Percentiles rank a stretch among this genome's conserved stretches.
phyloP scores from a whole-genome alignment of 225 moss, liverwort and hornwort genomes.

The Antitrichia curtipendula region DNA sequence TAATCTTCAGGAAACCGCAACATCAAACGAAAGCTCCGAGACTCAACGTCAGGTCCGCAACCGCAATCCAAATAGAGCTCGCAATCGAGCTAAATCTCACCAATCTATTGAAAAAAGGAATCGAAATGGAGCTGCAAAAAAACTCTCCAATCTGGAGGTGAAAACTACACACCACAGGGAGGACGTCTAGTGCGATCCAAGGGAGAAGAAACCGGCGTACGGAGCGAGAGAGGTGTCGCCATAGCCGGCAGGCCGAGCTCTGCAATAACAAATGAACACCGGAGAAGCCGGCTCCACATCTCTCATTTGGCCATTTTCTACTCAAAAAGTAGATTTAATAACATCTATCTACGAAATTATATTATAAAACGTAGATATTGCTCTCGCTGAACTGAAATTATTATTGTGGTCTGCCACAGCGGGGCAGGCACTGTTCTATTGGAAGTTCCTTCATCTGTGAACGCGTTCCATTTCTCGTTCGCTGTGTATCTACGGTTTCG shows the following conservation, averaged over 20 bases:
- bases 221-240: slow-evolving; percentile 8
- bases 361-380: not conserved
- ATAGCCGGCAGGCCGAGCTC: slow-evolving; percentile 14
- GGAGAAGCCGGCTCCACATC: not conserved
- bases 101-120: not conserved
- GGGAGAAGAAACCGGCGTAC: not conserved
- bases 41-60: not conserved
- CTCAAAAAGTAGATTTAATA: fast-evolving
- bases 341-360: fast-evolving
- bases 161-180: not conserved
- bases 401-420: slow-evolving; percentile 1
- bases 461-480: not conserved
- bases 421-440: not conserved
- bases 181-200: not conserved
- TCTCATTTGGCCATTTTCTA: not conserved
- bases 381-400: not conserved
- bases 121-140: not conserved
- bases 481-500: not conserved
- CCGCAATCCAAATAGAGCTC: not conserved
- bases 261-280: not conserved
- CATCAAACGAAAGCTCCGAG: not conserved
- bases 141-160: not conserved
- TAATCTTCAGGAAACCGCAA: not conserved
- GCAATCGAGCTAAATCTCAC: not conserved
- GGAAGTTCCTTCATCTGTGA: not conserved